These are phyloP conservation scores for Candida saitoana DNA, from an alignment of 805 yeast genomes.

Conservation along the genomic window DNA sequence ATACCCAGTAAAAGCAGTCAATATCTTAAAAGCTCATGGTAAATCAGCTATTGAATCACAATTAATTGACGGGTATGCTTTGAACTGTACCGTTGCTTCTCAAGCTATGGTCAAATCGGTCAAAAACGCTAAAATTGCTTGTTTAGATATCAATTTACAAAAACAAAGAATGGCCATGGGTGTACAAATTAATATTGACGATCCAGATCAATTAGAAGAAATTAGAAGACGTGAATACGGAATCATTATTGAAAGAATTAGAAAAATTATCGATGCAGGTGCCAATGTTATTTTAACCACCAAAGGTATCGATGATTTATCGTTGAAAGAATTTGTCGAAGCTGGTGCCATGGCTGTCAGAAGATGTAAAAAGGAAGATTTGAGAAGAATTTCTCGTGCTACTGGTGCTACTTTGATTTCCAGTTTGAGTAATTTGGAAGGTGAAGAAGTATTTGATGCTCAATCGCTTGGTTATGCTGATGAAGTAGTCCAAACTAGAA, in stretches of 20 bases:
- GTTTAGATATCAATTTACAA: slow-evolving; percentile 87
- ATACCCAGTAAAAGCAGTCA: slow-evolving; percentile 97
- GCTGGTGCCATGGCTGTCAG: slow-evolving; percentile 93
- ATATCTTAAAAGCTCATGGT: slow-evolving; percentile 94
- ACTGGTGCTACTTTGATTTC: slow-evolving; percentile 92
- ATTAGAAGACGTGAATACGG: slow-evolving; percentile 87
- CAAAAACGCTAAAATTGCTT: slow-evolving; percentile 73
- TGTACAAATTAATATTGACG: slow-evolving; percentile 92
- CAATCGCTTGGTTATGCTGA: slow-evolving; percentile 85
- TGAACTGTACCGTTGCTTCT: slow-evolving; percentile 94
- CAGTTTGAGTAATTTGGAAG: slow-evolving; percentile 89
- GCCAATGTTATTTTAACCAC: slow-evolving; percentile 92
- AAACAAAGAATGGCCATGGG: slow-evolving; percentile 98
- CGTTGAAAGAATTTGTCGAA: slow-evolving; percentile 87
- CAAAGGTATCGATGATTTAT: slow-evolving; percentile 91
- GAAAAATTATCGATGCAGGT: slow-evolving; percentile 78
- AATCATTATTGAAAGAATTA: slow-evolving; percentile 75
- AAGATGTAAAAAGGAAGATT: slow-evolving; percentile 94
- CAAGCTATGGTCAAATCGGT: slow-evolving; percentile 88
- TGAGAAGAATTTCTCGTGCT: slow-evolving; percentile 94
- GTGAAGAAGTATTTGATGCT: slow-evolving; percentile 87
- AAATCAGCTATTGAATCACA: slow-evolving; percentile 84
- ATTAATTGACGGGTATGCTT: slow-evolving; percentile 88
- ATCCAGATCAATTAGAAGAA: slow-evolving; percentile 94
- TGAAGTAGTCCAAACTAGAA: slow-evolving; percentile 83